A percentile compares a stretch with the other conserved stretches of the same genome.
These are phyloP conservation scores for Fusarium udum DNA, from an alignment of 2,329 filamentous ascomycete species.

Conservation along the genomic window DNA sequence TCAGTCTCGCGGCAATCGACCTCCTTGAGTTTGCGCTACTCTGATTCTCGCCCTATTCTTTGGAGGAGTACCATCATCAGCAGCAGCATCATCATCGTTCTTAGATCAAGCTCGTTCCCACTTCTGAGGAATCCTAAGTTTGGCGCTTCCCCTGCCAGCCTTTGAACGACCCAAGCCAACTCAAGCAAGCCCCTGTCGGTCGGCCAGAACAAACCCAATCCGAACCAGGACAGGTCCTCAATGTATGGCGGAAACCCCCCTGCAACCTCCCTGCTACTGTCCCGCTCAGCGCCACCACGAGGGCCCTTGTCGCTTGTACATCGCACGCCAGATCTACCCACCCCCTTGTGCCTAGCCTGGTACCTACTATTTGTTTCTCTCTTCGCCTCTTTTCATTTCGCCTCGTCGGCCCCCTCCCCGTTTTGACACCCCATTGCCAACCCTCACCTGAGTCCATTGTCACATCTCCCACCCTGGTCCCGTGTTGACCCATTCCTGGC, in stretches of 20 bases:
- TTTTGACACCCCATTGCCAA: slow-evolving; percentile 39
- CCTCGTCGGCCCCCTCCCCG: slow-evolving; percentile 37
- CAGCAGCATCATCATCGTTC: slow-evolving; percentile 26
- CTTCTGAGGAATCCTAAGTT: slow-evolving; percentile 23
- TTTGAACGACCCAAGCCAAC: slow-evolving; percentile 25
- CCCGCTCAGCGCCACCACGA: slow-evolving; percentile 50
- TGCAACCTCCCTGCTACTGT: slow-evolving; percentile 40
- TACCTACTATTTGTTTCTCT: slow-evolving; percentile 40
- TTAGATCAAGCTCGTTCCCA: slow-evolving; percentile 24
- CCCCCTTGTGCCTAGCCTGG: slow-evolving; percentile 34
- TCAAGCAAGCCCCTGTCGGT: slow-evolving; percentile 25
- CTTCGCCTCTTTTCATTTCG: slow-evolving; percentile 39
- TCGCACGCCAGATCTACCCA: slow-evolving; percentile 49
- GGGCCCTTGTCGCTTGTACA: slow-evolving; percentile 43
- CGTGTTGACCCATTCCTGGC: slow-evolving; percentile 44
- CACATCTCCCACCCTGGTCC: slow-evolving; percentile 42
- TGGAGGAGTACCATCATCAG: slow-evolving; percentile 22
- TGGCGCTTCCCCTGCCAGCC: slow-evolving; percentile 22
- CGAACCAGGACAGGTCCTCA: slow-evolving; percentile 29
- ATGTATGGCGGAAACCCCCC: slow-evolving; percentile 30
- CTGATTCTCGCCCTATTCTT: slow-evolving; percentile 29
- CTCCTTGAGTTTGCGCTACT: slow-evolving; percentile 43
- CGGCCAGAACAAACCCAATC: slow-evolving; percentile 31
- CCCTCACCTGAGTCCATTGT: slow-evolving; percentile 44
- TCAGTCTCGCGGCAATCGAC: slow-evolving; percentile 40